Evolutionary conservation across 2,329 filamentous ascomycete genomes (phyloP), one percentile per base, ranked within the genome.

Genomic region (Paecilomyces fulvus): DNA sequence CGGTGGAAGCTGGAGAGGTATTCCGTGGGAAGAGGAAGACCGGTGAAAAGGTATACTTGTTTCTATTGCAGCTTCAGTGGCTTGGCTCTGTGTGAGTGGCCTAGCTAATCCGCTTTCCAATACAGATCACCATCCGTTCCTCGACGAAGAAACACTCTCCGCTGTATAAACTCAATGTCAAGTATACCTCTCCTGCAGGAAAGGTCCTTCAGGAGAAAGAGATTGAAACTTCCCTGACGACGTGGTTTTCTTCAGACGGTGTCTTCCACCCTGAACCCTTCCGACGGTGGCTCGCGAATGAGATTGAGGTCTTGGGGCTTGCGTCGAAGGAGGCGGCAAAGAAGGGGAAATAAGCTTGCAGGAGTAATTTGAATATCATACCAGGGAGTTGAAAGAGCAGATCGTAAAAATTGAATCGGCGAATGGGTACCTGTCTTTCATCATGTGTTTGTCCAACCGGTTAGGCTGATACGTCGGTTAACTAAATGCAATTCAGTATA

Each of bases 131-230:
- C 14, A 85, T 97, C 63, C 79, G 82, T 1, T 89, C 86, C 43
- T 83, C 81, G 1, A 85, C 84, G 0, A 86, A 88, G 67, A 96
- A 96, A 72, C 84, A 92, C 73, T 82, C 86, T 43, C 90, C 91
- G 0, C 81, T 85, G 49, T 99, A 99, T 78, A 82, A 88, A 67
- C 76, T 96, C 58, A 84, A 81, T 49, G 79, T 96, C 53, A 64
- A 62, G 28, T 77, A 77, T 57, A 70, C 69, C 14, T 72, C 73
- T 11, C 64, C 73, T n/a, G 58, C 67, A 0, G 68, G 68, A 21
- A 74, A 74, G 62, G 64, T 73, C 23, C 63, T 71, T 53, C 68
- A 76, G 70, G 70, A 79, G 68, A 68, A 75, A 62, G 73, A 80
- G 53, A 75, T 84, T 57, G 75, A 78, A 57, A 76, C 81, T 0